These are phyloP conservation scores for Aphanomyces euteiches DNA, from an alignment of 352 stramenopile genomes.

Conservation along the genomic window DNA sequence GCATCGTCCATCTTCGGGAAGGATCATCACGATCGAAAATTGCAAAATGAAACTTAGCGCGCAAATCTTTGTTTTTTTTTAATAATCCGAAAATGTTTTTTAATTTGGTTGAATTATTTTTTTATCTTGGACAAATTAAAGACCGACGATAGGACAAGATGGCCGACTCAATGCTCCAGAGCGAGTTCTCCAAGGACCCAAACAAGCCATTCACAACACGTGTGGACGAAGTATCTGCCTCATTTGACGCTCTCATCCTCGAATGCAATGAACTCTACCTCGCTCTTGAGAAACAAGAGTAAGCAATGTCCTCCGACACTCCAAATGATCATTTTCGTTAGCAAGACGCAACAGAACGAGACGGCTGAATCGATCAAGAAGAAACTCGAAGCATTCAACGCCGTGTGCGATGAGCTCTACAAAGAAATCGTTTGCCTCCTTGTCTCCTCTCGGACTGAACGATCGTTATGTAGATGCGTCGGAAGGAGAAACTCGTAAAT, in stretches of 20 bases:
- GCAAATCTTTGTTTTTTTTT: not conserved
- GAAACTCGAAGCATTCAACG: constrained; percentile 87
- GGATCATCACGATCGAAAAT: no score
- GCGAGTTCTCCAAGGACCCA: constrained; percentile 82
- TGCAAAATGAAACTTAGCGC: no score
- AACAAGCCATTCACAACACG: constrained; percentile 85
- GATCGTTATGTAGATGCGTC: constrained; percentile 48
- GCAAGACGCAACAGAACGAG: constrained; percentile 34
- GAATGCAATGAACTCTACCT: constrained; percentile 15
- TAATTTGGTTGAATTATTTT: not conserved
- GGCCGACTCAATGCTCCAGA: constrained; percentile 86
- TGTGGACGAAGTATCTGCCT: constrained; percentile 78
- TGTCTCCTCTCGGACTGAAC: not conserved
- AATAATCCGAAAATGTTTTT: not conserved
- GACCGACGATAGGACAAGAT: constrained; percentile 39
- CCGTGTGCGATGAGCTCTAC: constrained; percentile 82
- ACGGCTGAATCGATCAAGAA: constrained; percentile 77
- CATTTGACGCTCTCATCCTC: constrained; percentile 60
- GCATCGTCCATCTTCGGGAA: no score
- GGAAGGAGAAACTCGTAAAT: constrained; percentile 81
- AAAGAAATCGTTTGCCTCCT: constrained; percentile 73
- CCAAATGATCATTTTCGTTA: constrained; percentile 33
- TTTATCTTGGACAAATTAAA: not conserved
- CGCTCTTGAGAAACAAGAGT: constrained; percentile 11
- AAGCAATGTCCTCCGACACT: constrained; percentile 13